Evolutionary conservation across 177 flowering plant genomes (phyloP), one percentile per base, ranked within the genome.

Genomic region (Vitis hybrid): DNA sequence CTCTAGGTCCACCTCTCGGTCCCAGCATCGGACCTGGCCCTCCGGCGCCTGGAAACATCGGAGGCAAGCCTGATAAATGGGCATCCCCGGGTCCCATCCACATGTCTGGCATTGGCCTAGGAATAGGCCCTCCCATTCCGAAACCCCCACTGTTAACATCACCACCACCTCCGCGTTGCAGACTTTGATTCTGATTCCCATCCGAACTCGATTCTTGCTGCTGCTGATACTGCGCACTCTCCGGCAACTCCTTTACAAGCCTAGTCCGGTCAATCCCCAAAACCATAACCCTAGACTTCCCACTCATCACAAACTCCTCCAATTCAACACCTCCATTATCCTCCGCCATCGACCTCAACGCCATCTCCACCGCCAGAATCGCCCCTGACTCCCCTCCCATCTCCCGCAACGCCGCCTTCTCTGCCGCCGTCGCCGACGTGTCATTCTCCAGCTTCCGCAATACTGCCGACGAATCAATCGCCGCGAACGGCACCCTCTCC

Each of bases 261-360:
- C 84, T 72, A 65, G 72, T 82, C 68, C 97, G 68, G 63, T 95
- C 93, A 39, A 95, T 93, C 48, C 69, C 84, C 80, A 88, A 74
- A 50, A 95, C 97, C 97, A 90, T 83, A 68, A 93, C 81, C 68
- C 94, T 78, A 18, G 92, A 84, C 71, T 93, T 91, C 68, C 97
- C 97, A 74, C 88, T 83, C 48, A 87, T 87, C 26, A 82, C 90
- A 81, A 85, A 85, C 82, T 88, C 94, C 81, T 88, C 97, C 69
- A 95, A 70, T 61, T 91, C 94, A 65, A 95, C 86, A 0, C 91
- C 90, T 0, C 92, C 84, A 49, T 79, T 84, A n/a, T 90, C 97
- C 65, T 88, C 97, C 11, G 83, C 94, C 80, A 95, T 91, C 0
- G 96, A 87, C 74, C 93, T 82, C 82, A 95, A 72, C 12, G 94